Percentiles rank a stretch among this genome's conserved stretches.
These are phyloP conservation scores for Pseudozyma tsukubaensis DNA, from an alignment of 1,284 basidiomycete genomes.

Conservation along the genomic window DNA sequence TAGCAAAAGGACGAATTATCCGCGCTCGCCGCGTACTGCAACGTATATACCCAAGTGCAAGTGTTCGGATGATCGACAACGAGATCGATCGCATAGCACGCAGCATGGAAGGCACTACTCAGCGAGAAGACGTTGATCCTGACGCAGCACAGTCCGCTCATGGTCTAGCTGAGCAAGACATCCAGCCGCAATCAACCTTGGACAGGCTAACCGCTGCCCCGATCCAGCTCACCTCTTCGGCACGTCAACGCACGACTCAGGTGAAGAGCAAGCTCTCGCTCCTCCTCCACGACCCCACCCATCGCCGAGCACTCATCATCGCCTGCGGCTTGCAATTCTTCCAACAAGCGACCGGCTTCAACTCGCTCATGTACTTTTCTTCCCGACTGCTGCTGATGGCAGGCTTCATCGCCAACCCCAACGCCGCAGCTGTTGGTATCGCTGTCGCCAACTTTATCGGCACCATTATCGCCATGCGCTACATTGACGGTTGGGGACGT, in stretches of 20 bases:
- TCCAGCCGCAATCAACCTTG: conserved; percentile 13
- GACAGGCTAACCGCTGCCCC: conserved; percentile 17
- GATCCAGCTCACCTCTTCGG: conserved; percentile 18
- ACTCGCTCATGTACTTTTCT: conserved; percentile 53
- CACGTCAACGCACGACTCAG: conserved; percentile 16
- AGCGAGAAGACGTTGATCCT: conserved; percentile 14
- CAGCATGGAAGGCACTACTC: conserved; percentile 38
- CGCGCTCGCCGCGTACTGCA: conserved; percentile 51
- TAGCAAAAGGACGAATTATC: conserved; percentile 43
- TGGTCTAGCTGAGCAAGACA: conserved; percentile 7
- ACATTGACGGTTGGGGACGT: conserved; percentile 55
- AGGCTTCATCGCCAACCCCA: conserved; percentile 59
- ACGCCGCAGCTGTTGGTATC: conserved; percentile 53
- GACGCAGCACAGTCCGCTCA: conserved; percentile 9
- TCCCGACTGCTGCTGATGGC: conserved; percentile 55
- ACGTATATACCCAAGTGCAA: conserved; percentile 57
- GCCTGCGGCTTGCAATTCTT: conserved; percentile 52
- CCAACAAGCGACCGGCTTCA: conserved; percentile 49
- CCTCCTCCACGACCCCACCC: conserved; percentile 34
- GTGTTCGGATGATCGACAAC: conserved; percentile 31
- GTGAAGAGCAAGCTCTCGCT: conserved; percentile 37
- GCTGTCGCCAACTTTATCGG: conserved; percentile 60
- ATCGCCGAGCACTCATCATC: conserved; percentile 51
- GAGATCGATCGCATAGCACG: conserved; percentile 50
- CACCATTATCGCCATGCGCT: conserved; percentile 52